A percentile compares a stretch with the other conserved stretches of the same genome.
Conservation (phyloP, 2,329 filamentous ascomycete species). For the Aplosporella prunicola region DNA sequence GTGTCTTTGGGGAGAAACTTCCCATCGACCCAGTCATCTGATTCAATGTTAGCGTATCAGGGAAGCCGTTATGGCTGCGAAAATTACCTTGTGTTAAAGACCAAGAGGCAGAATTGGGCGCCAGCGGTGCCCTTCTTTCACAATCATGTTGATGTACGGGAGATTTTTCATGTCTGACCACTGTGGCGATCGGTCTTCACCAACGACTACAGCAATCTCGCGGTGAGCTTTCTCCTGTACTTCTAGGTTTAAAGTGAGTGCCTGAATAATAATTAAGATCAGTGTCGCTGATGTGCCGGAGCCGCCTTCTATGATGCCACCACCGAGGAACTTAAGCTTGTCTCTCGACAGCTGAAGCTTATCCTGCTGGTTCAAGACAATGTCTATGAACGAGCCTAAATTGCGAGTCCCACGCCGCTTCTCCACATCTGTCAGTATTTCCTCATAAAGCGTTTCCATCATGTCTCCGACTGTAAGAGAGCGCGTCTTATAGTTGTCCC, state of each 20-base stretch:
- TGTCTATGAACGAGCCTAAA: too few species aligned
- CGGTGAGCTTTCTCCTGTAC: conserved; percentile 22
- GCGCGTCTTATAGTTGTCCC: conserved; percentile 14
- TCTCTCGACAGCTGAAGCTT: not conserved
- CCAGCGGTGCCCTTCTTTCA: conserved; percentile 29
- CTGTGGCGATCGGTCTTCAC: conserved; percentile 18
- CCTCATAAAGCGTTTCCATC: too few species aligned
- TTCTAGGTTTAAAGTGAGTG: conserved; percentile 20
- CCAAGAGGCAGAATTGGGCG: conserved; percentile 19
- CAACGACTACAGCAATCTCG: conserved; percentile 24
- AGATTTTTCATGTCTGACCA: conserved; percentile 20
- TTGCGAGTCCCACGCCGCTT: too few species aligned
- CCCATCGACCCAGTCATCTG: conserved; percentile 33
- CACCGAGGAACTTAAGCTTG: conserved; percentile 30
- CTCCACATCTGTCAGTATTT: too few species aligned
- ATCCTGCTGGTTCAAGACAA: too few species aligned
- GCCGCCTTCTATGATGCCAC: conserved; percentile 29
- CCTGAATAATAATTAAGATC: conserved; percentile 28
- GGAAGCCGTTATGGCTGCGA: too few species aligned
- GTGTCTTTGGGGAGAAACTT: conserved; percentile 33
- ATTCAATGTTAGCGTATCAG: too few species aligned
- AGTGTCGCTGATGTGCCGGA: conserved; percentile 29
- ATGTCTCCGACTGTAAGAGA: too few species aligned
- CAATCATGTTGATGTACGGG: conserved; percentile 23
- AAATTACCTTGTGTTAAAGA: conserved; percentile 34